A percentile compares a stretch with the other conserved stretches of the same genome.
Evolutionary conservation across 2,329 filamentous ascomycete genomes (phyloP).

Genomic region (Arthroderma sp.): DNA sequence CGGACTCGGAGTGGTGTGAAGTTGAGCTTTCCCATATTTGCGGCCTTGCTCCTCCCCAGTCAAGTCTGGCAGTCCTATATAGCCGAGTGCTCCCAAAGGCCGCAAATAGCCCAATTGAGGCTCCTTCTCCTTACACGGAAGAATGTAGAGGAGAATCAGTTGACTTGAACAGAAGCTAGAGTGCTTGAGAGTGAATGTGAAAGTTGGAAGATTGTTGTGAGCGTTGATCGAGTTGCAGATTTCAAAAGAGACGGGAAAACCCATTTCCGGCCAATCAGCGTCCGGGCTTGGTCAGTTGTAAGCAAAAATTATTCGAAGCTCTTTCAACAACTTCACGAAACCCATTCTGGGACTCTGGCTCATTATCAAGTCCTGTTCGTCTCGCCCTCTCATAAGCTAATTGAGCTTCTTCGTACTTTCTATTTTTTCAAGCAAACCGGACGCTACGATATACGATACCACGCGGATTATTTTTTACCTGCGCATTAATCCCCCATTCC

Average conservation of each 20-base stretch:
- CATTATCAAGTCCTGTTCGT: not conserved
- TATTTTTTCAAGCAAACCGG: not conserved
- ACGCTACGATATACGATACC: not conserved
- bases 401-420: not conserved
- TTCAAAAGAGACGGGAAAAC: not conserved
- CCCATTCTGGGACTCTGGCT: not conserved
- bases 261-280: slow-evolving; percentile 1
- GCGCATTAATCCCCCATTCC: not conserved
- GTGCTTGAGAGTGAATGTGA: not conserved
- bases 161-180: not conserved
- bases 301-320: not conserved
- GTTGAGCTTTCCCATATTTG: slow-evolving; percentile 36
- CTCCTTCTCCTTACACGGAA: not conserved
- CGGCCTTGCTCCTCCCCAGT: not conserved
- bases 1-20: slow-evolving; percentile 37
- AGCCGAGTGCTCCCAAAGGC: not conserved
- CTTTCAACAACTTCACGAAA: not conserved
- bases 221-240: not conserved
- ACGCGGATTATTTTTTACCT: not conserved
- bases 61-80: not conserved
- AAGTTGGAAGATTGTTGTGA: not conserved
- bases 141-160: not conserved
- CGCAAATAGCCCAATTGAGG: not conserved
- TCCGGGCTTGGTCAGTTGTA: not conserved
- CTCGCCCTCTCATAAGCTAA: not conserved